Base-by-base conservation (phyloP, 2,329 filamentous ascomycete genomes). In the Sclerotinia subarctica region DNA sequence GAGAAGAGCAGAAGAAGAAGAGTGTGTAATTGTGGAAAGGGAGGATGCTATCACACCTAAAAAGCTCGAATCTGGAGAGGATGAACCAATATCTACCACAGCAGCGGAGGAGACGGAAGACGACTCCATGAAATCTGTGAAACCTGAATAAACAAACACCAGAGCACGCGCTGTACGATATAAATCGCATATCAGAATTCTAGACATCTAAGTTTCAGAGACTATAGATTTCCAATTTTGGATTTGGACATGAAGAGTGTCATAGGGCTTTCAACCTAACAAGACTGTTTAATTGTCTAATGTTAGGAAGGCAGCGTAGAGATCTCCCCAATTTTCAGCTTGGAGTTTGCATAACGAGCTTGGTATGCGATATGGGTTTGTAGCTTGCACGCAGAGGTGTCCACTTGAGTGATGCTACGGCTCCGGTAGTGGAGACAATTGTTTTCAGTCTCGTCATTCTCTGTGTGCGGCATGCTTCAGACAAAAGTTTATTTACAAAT, bases 21-120 rank as follows among this genome's bases (percentile, higher is more conserved):
- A 77, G 51, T 71, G 72, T 57, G 73, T 77, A 5, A 42, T 77
- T 24, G 73, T 77, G 10, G 74, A 77, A 44, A 76, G 69, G 52
- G 72, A 71, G 38, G 73, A 76, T 70, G 72, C 56, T 15, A 32
- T 49, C n/a, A 62, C 38, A 57, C 35, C 64, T 11, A 53, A 46
- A 51, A 17, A 51, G 29, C 2, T 11, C 46, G n/a, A 38, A 24
- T 26, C 46, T 13, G 29, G 5, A 38, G 59, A 8, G 15, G 38
- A 29, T 35, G 15, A 21, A 15, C 24, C 38, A n/a, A 53, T 7
- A 17, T 24, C 57, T 53, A 52, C 24, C 49, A 32, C 26, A 13
- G 15, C 7, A 21, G 19, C 24, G 42, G 42, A 52, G n/a, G 46
- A 57, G 52, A 51, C 46, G 46, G 26, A 51, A 51, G 21, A 63